Evolutionary conservation across 441 rosid genomes (phyloP).

Genomic region (Flueggea neowawraea): DNA sequence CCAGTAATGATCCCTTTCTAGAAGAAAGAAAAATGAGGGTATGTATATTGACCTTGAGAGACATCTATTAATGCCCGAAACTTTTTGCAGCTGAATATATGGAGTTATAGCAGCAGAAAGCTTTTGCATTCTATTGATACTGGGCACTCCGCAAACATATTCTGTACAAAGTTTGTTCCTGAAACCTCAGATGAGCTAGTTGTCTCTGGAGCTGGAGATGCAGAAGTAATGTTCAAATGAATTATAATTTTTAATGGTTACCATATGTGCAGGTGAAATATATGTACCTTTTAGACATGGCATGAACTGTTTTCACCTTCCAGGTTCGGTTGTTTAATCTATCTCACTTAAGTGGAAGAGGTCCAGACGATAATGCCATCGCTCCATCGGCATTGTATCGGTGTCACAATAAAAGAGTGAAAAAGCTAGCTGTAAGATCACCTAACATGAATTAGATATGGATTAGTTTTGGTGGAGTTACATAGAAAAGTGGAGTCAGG

Average conservation of each 20-base stretch:
- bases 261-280: neutral
- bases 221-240: slow-evolving; percentile 54
- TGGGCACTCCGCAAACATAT: slow-evolving; percentile 86
- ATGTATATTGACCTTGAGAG: neutral
- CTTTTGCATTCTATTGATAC: slow-evolving; percentile 92
- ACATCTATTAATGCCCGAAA: slow-evolving; percentile 2
- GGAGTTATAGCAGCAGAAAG: slow-evolving; percentile 71
- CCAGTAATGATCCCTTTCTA: neutral
- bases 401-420: slow-evolving; percentile 93
- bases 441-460: slow-evolving; percentile 6
- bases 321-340: slow-evolving; percentile 90
- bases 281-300: neutral
- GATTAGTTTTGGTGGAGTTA: slow-evolving; percentile 10
- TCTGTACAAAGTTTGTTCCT: slow-evolving; percentile 94
- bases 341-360: slow-evolving; percentile 55
- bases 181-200: slow-evolving; percentile 97
- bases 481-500: neutral
- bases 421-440: slow-evolving; percentile 88
- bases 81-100: slow-evolving; percentile 68
- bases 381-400: slow-evolving; percentile 75
- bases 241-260: slow-evolving; percentile 7
- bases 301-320: slow-evolving; percentile 9
- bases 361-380: slow-evolving; percentile 55
- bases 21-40: neutral
- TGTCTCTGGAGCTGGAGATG: slow-evolving; percentile 98